Evolutionary conservation across 1,284 basidiomycete species (phyloP), one percentile per base, ranked within the genome.

Genomic region (Agroathelia rolfsii): DNA sequence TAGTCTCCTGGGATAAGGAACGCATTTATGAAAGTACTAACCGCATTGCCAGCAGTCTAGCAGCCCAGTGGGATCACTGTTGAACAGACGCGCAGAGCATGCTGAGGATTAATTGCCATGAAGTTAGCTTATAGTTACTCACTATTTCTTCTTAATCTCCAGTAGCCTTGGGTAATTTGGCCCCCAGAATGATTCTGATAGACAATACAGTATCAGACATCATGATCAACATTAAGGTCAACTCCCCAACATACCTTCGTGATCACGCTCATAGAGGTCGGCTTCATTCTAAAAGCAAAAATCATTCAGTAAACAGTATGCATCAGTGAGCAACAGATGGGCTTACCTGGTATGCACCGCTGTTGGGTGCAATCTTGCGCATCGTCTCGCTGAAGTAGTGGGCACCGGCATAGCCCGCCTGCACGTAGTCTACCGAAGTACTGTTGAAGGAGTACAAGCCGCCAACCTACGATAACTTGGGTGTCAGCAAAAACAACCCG

Each of bases 41-140:
- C 69, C 68, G 44, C 72, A 74, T 37, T 72, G 68, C 71, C 71
- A 76, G 44, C 72, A 74, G 44, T 74, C 69, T 11, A 76, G 49
- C 13, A 75, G 46, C 14, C 59, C 56, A 13, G 63, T 39, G 12
- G 72, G 71, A 45, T 76, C 73, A 46, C 71, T 73, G 37, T 6
- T 19, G n/a, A n/a, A 4, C 12, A 10, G 6, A 28, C 28, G 17
- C 13, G 22, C 12, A 37, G 24, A 18, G 17, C n/a, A n/a, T 14
- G 13, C 19, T 49, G 15, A 35, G 30, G 21, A 9, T n/a, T 5
- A 17, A 11, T 33, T 14, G 7, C 2, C 24, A 26, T 22, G 14
- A 27, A 17, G 32, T 7, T 18, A 10, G 30, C 29, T 31, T 25
- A 11, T 22, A 27, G 7, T n/a, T 25, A 43, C 66, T 34, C 41